Evolutionary conservation across 176 grass and related monocot genomes (phyloP).

Genomic region (Dactylis glomerata): DNA sequence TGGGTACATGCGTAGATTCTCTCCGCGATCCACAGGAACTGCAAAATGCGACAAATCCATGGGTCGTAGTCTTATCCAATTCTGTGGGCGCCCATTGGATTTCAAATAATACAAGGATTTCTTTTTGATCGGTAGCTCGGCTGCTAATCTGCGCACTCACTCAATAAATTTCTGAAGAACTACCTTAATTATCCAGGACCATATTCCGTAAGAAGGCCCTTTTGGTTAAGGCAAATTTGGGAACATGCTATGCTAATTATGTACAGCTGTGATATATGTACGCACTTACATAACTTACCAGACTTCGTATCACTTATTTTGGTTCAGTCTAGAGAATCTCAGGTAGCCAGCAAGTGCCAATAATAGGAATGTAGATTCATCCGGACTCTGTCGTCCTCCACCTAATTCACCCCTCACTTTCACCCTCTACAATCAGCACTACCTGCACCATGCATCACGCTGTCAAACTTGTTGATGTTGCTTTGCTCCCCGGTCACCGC

Average conservation of each 20-base stretch:
- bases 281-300: neutral
- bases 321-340: neutral
- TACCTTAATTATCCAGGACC: neutral
- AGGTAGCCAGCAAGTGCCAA: neutral
- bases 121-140: neutral
- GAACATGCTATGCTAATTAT: neutral
- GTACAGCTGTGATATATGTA: neutral
- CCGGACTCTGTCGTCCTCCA: neutral
- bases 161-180: neutral
- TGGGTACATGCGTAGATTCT: slow-evolving; percentile 16
- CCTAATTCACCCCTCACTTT: neutral
- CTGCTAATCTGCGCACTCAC: neutral
- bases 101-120: neutral
- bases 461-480: slow-evolving; percentile 14
- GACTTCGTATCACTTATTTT: neutral
- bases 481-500: neutral
- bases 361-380: neutral
- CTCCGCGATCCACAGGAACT: neutral
- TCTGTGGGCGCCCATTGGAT: slow-evolving; percentile 6
- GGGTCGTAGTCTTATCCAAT: slow-evolving; percentile 8
- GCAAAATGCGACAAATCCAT: slow-evolving; percentile 1
- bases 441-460: neutral
- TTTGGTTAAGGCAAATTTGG: neutral
- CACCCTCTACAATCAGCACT: neutral
- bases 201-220: neutral